phyloP scores from a whole-genome alignment of 352 stramenopile genomes.

The Phytophthora citrophthora region DNA sequence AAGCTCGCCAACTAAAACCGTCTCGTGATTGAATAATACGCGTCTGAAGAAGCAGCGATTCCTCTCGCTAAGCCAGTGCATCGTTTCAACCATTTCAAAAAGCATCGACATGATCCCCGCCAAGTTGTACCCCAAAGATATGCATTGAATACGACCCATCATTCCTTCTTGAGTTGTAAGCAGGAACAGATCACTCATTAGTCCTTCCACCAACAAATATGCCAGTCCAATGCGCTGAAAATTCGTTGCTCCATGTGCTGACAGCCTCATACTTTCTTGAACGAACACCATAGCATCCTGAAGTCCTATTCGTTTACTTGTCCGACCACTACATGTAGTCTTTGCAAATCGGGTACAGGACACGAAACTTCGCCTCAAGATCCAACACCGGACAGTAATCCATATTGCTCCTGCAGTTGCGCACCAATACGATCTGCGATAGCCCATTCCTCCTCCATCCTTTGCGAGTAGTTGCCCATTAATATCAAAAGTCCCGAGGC shows the following conservation, averaged over 20 bases:
- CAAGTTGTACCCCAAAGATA: slow-evolving; percentile 38
- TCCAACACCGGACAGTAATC: slow-evolving; percentile 9
- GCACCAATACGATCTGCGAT: slow-evolving; percentile 32
- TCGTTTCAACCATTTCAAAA: slow-evolving; percentile 35
- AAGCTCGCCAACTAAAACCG: slow-evolving; percentile 21
- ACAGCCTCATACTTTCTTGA: slow-evolving; percentile 29
- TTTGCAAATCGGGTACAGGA: slow-evolving; percentile 16
- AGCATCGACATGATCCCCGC: slow-evolving; percentile 23
- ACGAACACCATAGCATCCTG: slow-evolving; percentile 27
- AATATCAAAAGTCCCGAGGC: slow-evolving; percentile 18
- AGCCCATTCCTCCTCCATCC: not conserved
- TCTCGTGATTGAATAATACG: slow-evolving; percentile 32
- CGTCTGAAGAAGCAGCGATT: slow-evolving; percentile 13
- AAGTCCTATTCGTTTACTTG: slow-evolving; percentile 7
- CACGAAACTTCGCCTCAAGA: slow-evolving; percentile 20
- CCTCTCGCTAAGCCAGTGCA: slow-evolving; percentile 12
- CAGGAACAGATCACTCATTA: slow-evolving; percentile 38
- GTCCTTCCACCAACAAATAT: slow-evolving; percentile 28
- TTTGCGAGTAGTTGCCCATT: slow-evolving; percentile 12
- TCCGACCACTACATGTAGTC: slow-evolving; percentile 1
- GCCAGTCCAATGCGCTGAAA: slow-evolving; percentile 24
- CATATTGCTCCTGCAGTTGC: slow-evolving; percentile 2
- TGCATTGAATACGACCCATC: slow-evolving; percentile 17
- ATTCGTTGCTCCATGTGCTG: slow-evolving; percentile 30
- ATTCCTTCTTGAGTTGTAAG: slow-evolving; percentile 26